phyloP scores from a whole-genome alignment of 345 rosid species.

The Chamaenerion angustifolium region DNA sequence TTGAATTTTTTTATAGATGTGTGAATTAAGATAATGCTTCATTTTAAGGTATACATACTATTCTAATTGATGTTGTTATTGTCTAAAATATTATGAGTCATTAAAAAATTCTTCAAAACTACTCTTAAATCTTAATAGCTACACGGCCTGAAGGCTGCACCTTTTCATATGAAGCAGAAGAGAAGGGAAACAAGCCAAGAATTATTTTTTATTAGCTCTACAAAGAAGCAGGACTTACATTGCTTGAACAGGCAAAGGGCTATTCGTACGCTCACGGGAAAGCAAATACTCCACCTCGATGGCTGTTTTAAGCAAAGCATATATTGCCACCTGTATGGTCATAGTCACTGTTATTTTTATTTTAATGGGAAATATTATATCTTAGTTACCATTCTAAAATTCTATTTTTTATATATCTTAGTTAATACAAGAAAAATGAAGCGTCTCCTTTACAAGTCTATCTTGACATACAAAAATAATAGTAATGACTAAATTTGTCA shows the following conservation, averaged over 20 bases:
- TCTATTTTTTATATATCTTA: neutral
- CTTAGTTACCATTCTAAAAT: conserved; percentile 3
- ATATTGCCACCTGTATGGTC: conserved; percentile 47
- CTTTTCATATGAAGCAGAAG: neutral
- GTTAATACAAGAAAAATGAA: neutral
- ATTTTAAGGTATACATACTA: too few species aligned
- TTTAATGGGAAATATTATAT: conserved; percentile 7
- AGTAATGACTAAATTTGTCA: neutral
- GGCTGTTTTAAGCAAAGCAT: conserved; percentile 39
- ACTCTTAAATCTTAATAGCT: neutral
- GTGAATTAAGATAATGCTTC: too few species aligned
- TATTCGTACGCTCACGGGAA: conserved; percentile 37
- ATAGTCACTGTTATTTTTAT: conserved; percentile 13
- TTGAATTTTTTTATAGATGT: too few species aligned
- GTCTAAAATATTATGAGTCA: too few species aligned
- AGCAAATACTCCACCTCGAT: conserved; percentile 56
- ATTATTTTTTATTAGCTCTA: neutral
- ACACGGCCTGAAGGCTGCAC: neutral
- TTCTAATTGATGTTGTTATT: too few species aligned
- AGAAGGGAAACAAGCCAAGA: neutral
- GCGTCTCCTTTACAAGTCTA: neutral
- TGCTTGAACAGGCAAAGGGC: conserved; percentile 30
- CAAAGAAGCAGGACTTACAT: conserved; percentile 18
- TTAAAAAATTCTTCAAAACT: too few species aligned
- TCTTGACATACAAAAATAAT: neutral